Percentiles rank a stretch among this genome's conserved stretches.
Conservation (phyloP, 2,329 filamentous ascomycete species). For the Penicillium digitatum region DNA sequence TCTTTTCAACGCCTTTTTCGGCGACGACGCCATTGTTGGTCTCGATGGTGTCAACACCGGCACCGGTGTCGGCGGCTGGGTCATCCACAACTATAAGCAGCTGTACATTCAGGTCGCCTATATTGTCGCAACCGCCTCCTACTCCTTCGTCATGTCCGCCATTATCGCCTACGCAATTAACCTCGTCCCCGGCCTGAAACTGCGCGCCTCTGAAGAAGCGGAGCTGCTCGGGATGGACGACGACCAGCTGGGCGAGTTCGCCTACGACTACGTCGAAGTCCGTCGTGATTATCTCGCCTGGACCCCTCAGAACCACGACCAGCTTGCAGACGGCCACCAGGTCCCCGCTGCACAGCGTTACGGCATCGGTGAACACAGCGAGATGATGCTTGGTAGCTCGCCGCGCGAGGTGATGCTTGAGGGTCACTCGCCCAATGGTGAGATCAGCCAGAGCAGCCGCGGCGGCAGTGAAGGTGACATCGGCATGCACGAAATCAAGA, state of each 20-base stretch:
- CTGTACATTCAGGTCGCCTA: constrained; percentile 69
- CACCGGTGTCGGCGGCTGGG: constrained; percentile 58
- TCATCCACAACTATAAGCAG: constrained; percentile 67
- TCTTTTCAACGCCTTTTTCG: constrained; percentile 72
- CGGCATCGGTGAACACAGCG: constrained; percentile 57
- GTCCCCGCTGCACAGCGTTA: constrained; percentile 58
- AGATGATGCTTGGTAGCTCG: constrained; percentile 58
- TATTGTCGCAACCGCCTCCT: constrained; percentile 60
- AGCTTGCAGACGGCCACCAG: constrained; percentile 47
- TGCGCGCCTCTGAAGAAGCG: constrained; percentile 63
- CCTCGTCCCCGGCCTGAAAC: constrained; percentile 64
- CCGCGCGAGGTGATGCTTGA: constrained; percentile 29
- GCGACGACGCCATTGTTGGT: constrained; percentile 66
- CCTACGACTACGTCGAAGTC: constrained; percentile 52
- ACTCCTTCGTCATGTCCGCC: constrained; percentile 65
- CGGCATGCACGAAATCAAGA: constrained; percentile 32
- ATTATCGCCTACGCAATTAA: constrained; percentile 68
- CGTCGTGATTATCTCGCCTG: constrained; percentile 50
- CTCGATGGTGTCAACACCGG: constrained; percentile 63
- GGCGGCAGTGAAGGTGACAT: constrained; percentile 30
- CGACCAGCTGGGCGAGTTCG: constrained; percentile 51
- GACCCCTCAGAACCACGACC: constrained; percentile 46
- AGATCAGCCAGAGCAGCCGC: constrained; percentile 29
- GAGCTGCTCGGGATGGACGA: constrained; percentile 63
- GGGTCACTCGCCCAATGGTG: constrained; percentile 23